Conservation (phyloP, 1,284 basidiomycete species). For the Hypsizygus ulmarius region DNA sequence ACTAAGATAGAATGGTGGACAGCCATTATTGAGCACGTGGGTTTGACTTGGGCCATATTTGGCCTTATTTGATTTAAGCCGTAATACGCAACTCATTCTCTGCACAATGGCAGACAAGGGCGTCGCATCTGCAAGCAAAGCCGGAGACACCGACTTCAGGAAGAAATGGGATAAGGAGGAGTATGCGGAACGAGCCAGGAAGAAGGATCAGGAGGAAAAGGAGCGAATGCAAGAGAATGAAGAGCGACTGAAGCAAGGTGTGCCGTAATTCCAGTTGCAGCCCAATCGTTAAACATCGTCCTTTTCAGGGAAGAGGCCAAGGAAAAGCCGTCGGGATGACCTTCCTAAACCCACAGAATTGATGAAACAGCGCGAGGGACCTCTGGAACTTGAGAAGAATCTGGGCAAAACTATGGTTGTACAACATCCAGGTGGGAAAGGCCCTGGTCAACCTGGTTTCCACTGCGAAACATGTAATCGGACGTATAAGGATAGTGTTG, state of each 20-base stretch:
- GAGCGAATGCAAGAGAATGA: slow-evolving; percentile 86
- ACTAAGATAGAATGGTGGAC: slow-evolving; percentile 1
- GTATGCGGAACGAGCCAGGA: slow-evolving; percentile 72
- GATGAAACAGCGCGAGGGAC: slow-evolving; percentile 79
- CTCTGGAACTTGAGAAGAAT: slow-evolving; percentile 89
- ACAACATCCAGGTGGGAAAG: slow-evolving; percentile 73
- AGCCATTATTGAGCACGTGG: background rate
- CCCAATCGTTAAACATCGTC: slow-evolving; percentile 8
- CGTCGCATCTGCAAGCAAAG: slow-evolving; percentile 60
- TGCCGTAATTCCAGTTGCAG: slow-evolving; percentile 15
- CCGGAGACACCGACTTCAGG: slow-evolving; percentile 72
- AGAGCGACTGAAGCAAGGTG: slow-evolving; percentile 78
- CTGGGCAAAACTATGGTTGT: slow-evolving; percentile 91
- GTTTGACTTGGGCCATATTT: slow-evolving; percentile 4
- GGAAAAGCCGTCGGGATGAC: slow-evolving; percentile 62
- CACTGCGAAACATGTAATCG: slow-evolving; percentile 87
- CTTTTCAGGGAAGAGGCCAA: slow-evolving; percentile 74
- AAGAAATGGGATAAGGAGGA: slow-evolving; percentile 89
- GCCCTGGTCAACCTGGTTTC: slow-evolving; percentile 88
- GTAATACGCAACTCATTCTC: slow-evolving; percentile 10
- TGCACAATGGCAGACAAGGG: slow-evolving; percentile 55
- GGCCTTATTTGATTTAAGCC: slow-evolving; percentile 4
- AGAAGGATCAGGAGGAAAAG: slow-evolving; percentile 73
- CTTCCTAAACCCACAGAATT: slow-evolving; percentile 88
- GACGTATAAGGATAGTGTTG: slow-evolving; percentile 91